These are phyloP conservation scores for Poterioochromonas sp. DNA, from an alignment of 352 stramenopile species.

Conservation along the genomic window DNA sequence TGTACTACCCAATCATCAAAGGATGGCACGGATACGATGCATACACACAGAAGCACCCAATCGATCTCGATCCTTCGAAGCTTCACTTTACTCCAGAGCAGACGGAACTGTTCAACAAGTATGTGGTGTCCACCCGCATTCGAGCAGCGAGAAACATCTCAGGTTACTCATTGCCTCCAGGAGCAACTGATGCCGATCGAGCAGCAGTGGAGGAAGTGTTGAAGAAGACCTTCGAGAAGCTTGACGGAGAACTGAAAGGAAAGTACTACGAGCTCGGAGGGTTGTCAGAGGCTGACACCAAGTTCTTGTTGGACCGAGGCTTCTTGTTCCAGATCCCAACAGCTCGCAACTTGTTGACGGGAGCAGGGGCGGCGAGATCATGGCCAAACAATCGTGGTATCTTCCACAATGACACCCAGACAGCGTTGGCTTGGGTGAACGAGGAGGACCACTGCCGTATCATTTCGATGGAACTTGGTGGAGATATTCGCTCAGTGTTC, in stretches of 20 bases:
- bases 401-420: constrained; percentile 79
- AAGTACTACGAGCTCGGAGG: too few relatives aligned
- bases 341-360: constrained; percentile 64
- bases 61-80: constrained; percentile 60
- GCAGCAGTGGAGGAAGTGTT: too few relatives aligned
- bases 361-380: constrained; percentile 71
- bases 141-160: constrained; percentile 60
- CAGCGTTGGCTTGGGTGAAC: constrained; percentile 75
- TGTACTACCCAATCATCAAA: constrained; percentile 70
- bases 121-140: constrained; percentile 57
- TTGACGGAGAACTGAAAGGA: too few relatives aligned
- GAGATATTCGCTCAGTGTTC: constrained; percentile 79
- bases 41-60: too few relatives aligned
- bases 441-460: constrained; percentile 78
- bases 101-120: constrained; percentile 50
- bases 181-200: too few relatives aligned
- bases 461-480: constrained; percentile 75
- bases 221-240: too few relatives aligned
- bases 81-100: constrained; percentile 57
- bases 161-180: constrained; percentile 69
- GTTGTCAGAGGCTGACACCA: too few relatives aligned
- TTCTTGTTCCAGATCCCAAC: constrained; percentile 86
- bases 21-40: constrained; percentile 70
- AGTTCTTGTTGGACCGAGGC: constrained; percentile 74
- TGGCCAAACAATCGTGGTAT: constrained; percentile 82